Evolutionary conservation across 495 filamentous ascomycete species (phyloP).

Genomic region (Podospora bellae-mahoneyi): DNA sequence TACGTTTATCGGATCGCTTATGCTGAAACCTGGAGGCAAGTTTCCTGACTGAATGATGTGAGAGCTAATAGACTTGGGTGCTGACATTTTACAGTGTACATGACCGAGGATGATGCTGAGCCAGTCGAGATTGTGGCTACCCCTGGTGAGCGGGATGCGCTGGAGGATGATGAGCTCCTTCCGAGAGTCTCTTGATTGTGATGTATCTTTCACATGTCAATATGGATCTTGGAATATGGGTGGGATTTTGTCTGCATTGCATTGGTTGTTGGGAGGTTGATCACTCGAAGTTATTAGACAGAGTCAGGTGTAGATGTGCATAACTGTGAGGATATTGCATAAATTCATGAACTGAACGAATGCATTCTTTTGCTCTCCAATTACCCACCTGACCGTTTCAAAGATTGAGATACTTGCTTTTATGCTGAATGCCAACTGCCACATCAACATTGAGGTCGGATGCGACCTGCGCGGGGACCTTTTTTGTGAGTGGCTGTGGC

Average conservation of each 20-base stretch:
- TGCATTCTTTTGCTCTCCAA: not conserved
- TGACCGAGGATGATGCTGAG: constrained; percentile 22
- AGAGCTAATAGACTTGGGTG: not conserved
- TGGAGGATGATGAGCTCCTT: constrained; percentile 33
- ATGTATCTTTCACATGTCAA: not conserved
- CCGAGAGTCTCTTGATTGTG: constrained; percentile 13
- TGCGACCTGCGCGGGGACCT: not conserved
- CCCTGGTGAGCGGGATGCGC: constrained; percentile 15
- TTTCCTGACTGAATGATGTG: not conserved
- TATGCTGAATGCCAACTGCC: not conserved
- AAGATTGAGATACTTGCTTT: not conserved
- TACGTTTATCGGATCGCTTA: constrained; percentile 61
- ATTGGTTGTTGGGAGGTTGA: not conserved
- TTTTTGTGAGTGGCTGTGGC: not conserved
- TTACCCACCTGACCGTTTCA: not conserved
- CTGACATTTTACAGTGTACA: constrained; percentile 26
- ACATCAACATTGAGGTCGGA: not conserved
- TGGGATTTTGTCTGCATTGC: not conserved
- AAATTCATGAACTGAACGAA: not conserved
- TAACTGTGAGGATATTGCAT: not conserved
- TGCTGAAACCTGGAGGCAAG: constrained; percentile 72
- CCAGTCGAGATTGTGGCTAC: not conserved
- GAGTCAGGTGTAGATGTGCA: not conserved
- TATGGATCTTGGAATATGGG: not conserved
- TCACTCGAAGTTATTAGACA: not conserved